Evolutionary conservation across 176 grass and related monocot genomes (phyloP).

Genomic region (Metroxylon sagu): DNA sequence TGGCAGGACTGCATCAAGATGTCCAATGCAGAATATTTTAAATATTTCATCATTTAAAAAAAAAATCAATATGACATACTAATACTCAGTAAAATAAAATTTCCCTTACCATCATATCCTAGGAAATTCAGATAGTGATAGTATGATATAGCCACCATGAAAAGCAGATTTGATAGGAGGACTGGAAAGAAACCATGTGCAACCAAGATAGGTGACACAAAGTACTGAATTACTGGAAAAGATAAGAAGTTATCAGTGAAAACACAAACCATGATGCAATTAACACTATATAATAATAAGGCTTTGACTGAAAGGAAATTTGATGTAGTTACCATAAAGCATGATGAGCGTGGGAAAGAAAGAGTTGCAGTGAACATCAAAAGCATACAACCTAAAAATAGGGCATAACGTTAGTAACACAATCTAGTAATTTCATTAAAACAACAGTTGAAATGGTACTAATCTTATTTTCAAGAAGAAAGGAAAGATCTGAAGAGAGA

Average conservation of each 20-base stretch:
- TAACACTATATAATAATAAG: too few relatives aligned
- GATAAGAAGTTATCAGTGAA: neutral
- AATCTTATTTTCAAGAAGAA: too few relatives aligned
- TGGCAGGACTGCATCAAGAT: conserved; percentile 58
- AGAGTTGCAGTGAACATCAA: conserved; percentile 98
- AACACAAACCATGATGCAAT: too few relatives aligned
- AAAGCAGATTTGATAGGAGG: conserved; percentile 76
- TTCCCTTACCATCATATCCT: conserved; percentile 78
- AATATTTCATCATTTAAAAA: too few relatives aligned
- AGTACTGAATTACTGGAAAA: conserved; percentile 80
- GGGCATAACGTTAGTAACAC: neutral
- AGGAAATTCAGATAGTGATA: conserved; percentile 95
- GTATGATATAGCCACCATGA: conserved; percentile 83
- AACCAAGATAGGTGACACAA: conserved; percentile 85
- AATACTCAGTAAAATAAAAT: conserved; percentile 3
- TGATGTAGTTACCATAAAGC: conserved; percentile 60
- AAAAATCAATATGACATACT: neutral
- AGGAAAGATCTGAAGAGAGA: too few relatives aligned
- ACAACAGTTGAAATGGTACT: too few relatives aligned
- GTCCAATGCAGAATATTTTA: neutral
- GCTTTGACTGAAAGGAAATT: too few relatives aligned
- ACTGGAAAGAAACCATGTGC: conserved; percentile 80
- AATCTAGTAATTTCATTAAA: too few relatives aligned
- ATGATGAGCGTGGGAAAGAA: conserved; percentile 94
- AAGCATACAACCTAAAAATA: conserved; percentile 73